These are phyloP conservation scores for Ganoderma lingzhi DNA, from an alignment of 1,284 basidiomycete genomes.

Conservation along the genomic window DNA sequence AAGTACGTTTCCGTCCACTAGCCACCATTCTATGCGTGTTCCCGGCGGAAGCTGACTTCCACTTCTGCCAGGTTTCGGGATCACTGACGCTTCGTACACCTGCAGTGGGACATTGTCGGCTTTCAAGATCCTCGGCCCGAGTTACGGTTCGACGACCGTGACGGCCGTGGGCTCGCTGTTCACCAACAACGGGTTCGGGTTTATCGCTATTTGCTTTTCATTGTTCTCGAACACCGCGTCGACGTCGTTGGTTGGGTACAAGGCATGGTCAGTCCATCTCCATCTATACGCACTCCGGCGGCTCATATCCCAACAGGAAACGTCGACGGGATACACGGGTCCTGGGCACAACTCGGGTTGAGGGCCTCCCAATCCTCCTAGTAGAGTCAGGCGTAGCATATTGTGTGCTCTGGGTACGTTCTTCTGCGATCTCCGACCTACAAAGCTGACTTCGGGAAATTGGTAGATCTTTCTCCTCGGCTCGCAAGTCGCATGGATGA, in stretches of 20 bases:
- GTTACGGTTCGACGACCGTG: not conserved
- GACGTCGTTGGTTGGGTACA: not conserved
- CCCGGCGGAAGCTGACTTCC: not conserved
- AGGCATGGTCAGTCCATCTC: not conserved
- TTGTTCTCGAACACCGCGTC: not conserved
- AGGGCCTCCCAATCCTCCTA: not conserved
- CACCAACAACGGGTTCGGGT: conserved; percentile 5
- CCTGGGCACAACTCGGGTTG: not conserved
- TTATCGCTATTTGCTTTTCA: not conserved
- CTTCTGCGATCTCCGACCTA: no score
- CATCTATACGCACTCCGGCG: not conserved
- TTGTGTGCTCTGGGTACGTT: not conserved
- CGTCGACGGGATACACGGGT: not conserved
- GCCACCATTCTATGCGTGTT: not conserved
- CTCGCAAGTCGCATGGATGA: not conserved
- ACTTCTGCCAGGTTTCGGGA: not conserved
- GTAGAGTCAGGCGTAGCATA: not conserved
- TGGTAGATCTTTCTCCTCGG: not conserved
- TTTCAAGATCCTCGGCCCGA: not conserved
- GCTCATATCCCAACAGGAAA: not conserved
- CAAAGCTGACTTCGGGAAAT: not conserved
- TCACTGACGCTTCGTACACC: not conserved
- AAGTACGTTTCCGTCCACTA: not conserved
- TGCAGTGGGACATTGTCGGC: not conserved
- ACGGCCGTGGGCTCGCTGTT: conserved; percentile 5